phyloP scores from a whole-genome alignment of 2,329 filamentous ascomycete species.

The Knufia fluminis region DNA sequence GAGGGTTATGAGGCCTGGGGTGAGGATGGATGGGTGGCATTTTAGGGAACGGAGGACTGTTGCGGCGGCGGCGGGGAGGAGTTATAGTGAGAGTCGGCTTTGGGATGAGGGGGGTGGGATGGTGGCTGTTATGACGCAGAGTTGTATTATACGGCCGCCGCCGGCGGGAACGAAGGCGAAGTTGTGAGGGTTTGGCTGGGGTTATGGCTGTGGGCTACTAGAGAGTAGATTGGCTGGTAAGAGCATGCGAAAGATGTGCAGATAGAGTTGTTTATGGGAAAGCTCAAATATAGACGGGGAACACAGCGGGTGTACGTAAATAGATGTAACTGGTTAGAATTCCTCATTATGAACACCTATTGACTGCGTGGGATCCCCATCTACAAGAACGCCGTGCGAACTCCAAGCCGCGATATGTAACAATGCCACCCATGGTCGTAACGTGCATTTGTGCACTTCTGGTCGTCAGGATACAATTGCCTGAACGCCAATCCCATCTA shows the following conservation, averaged over 20 bases:
- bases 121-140: slow-evolving; percentile 21
- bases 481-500: too few relatives aligned
- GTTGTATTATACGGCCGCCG: slow-evolving; percentile 3
- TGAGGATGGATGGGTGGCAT: slow-evolving; percentile 37
- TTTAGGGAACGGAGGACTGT: slow-evolving; percentile 35
- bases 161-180: neutral
- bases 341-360: too few relatives aligned
- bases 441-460: neutral
- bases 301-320: too few relatives aligned
- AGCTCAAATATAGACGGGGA: too few relatives aligned
- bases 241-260: too few relatives aligned
- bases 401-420: too few relatives aligned
- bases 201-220: too few relatives aligned
- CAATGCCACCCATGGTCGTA: neutral
- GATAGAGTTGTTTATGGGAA: neutral
- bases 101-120: slow-evolving; percentile 38
- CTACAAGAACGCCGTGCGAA: neutral
- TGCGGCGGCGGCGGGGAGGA: slow-evolving; percentile 34
- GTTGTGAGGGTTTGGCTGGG: neutral
- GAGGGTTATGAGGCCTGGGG: slow-evolving; percentile 32
- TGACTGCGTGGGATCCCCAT: too few relatives aligned
- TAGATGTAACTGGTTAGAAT: too few relatives aligned
- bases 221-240: neutral
- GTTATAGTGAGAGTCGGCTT: slow-evolving; percentile 38
- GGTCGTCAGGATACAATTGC: too few relatives aligned